Evolutionary conservation across 345 rosid genomes (phyloP).

Genomic region (Noccaea caerulescens): DNA sequence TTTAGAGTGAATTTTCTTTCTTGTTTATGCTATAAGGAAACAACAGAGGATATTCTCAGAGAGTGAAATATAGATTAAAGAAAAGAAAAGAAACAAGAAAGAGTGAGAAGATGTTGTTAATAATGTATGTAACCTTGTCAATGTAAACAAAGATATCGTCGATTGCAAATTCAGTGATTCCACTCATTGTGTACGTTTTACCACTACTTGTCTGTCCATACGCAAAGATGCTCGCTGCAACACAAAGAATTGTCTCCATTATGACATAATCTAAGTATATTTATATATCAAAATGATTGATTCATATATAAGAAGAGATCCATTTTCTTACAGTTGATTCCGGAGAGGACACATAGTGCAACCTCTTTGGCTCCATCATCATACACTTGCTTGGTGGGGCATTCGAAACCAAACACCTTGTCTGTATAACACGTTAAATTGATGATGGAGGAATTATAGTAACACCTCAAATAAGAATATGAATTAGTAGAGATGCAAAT

Average conservation of each 20-base stretch:
- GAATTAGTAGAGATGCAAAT: too few relatives aligned
- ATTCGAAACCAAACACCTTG: conserved; percentile 61
- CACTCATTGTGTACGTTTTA: conserved; percentile 81
- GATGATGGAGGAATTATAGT: too few relatives aligned
- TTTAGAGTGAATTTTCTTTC: conserved; percentile 70
- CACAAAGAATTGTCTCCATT: not conserved
- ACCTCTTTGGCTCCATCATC: conserved; percentile 65
- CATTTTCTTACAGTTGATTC: conserved; percentile 64
- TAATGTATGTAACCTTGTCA: conserved; percentile 49
- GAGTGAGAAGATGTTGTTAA: not conserved
- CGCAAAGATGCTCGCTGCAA: conserved; percentile 71
- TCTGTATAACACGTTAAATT: conserved; percentile 52
- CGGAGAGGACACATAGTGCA: conserved; percentile 61
- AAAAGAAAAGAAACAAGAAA: not conserved
- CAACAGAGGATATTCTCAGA: conserved; percentile 12
- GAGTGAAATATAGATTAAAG: not conserved
- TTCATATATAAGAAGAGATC: not conserved
- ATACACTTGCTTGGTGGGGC: conserved; percentile 59
- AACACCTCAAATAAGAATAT: not conserved
- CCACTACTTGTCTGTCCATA: conserved; percentile 88
- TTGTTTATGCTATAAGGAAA: conserved; percentile 54
- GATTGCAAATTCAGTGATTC: conserved; percentile 62
- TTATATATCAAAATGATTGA: not conserved
- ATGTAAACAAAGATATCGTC: conserved; percentile 60
- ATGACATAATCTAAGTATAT: not conserved